A percentile compares a stretch with the other conserved stretches of the same genome.
Conservation (phyloP, 192 early-diverging fungal genomes). For the Podila horticola region DNA sequence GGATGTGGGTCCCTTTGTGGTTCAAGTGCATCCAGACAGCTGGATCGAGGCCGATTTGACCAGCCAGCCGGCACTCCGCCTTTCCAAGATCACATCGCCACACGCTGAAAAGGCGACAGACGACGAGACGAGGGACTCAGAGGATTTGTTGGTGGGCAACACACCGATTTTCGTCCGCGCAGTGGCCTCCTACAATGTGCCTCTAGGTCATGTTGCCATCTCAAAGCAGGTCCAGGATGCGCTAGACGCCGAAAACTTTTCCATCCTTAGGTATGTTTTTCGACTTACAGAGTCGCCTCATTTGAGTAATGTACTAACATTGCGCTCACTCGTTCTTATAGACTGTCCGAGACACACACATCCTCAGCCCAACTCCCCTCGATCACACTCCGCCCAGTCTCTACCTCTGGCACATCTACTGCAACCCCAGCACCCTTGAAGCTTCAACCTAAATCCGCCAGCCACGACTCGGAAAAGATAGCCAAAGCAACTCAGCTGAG, state of each 20-base stretch:
- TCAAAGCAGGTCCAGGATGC: constrained; percentile 52
- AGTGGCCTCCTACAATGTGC: constrained; percentile 36
- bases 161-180: constrained; percentile 52
- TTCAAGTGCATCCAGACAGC: constrained; percentile 56
- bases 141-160: constrained; percentile 15
- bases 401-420: constrained; percentile 25
- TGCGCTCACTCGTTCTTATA: background rate
- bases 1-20: constrained; percentile 27
- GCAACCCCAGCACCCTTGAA: constrained; percentile 35
- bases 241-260: constrained; percentile 58
- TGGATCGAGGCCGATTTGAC: constrained; percentile 32
- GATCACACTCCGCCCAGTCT: constrained; percentile 41
- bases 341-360: constrained; percentile 29
- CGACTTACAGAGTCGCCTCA: background rate
- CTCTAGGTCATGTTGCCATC: constrained; percentile 57
- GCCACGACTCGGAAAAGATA: constrained; percentile 31
- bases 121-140: constrained; percentile 50
- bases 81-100: constrained; percentile 57
- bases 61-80: constrained; percentile 32
- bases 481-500: constrained; percentile 15
- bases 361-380: constrained; percentile 19
- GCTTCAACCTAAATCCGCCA: constrained; percentile 43
- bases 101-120: constrained; percentile 44
- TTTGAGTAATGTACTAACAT: background rate
- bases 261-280: constrained; percentile 56